Base-by-base conservation (phyloP, 2,329 filamentous ascomycete species). In the Helminthosporium solani region DNA sequence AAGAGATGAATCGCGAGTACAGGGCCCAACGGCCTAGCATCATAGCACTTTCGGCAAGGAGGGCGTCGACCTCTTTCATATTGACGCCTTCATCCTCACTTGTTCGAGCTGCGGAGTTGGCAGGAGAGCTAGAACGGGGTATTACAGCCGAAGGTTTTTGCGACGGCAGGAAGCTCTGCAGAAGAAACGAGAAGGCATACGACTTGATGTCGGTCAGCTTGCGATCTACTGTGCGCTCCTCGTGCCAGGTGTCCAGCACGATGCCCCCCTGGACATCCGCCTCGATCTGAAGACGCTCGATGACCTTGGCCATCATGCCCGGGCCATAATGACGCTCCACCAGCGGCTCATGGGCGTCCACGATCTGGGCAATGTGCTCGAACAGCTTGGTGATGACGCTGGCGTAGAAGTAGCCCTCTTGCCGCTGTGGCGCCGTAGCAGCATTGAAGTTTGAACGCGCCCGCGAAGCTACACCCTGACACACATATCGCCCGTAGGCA, bases 241-340 rank as follows among this genome's bases (percentile, higher is more conserved):
- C 94, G 44, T 85, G 86, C 90, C 94, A 99, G 0, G 91, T 94
- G 67, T 99, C 94, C 42, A 99, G 76, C 47, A 99, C 85, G 57
- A 97, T 96, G 54, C 94, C 94, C 16, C 91, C 94, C 72, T 99
- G 94, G 1, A 96, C 86, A 70, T 99, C 94, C 2, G 90, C 94
- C 73, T 99, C 94, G 62, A 91, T 83, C 71, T 99, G 94, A 46
- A 99, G 75, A 34, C 90, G 82, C 71, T 96, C 90, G 57, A 97
- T 92, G 42, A 99, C 94, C 58, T 86, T 88, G 25, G 88, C 84
- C 94, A 99, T 99, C 75, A 90, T 94, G 30, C 92, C 90, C 14
- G 81, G 73, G 1, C 94, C 94, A 65, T 99, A 99, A 70, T 99
- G 94, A 37, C 89, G 84, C 73, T 97, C 91, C 1, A 99, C 92